These are phyloP conservation scores for Ceratobasidium theobromae DNA, from an alignment of 1,284 basidiomycete genomes.

Conservation along the genomic window DNA sequence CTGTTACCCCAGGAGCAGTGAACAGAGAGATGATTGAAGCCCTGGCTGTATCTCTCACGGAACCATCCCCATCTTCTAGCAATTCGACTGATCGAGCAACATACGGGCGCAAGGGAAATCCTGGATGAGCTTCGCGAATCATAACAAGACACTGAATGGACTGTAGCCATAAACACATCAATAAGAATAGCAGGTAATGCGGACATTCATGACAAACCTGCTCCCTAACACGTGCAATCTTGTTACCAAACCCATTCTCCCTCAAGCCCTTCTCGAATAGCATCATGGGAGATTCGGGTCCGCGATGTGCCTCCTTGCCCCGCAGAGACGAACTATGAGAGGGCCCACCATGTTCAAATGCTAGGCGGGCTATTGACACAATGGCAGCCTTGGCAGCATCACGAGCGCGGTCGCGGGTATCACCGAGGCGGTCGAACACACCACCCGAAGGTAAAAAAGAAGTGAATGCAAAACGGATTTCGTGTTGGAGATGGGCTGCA, in stretches of 20 bases:
- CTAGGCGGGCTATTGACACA: conserved; percentile 67
- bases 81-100: conserved; percentile 77
- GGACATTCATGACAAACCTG: conserved; percentile 55
- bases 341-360: conserved; percentile 57
- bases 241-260: conserved; percentile 73
- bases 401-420: conserved; percentile 69
- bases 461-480: conserved; percentile 63
- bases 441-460: conserved; percentile 73
- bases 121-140: conserved; percentile 63
- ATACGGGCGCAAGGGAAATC: conserved; percentile 83
- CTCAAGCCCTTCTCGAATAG: conserved; percentile 76
- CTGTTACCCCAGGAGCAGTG: conserved; percentile 73
- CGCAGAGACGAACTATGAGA: conserved; percentile 45
- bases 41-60: conserved; percentile 84
- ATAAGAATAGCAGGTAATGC: conserved; percentile 31
- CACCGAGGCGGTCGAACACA: conserved; percentile 79
- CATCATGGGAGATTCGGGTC: conserved; percentile 70
- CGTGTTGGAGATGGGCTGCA: conserved; percentile 44
- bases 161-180: conserved; percentile 14
- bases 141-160: conserved; percentile 48
- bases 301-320: conserved; percentile 62
- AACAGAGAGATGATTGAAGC: conserved; percentile 83
- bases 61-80: conserved; percentile 87
- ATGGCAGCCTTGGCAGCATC: conserved; percentile 75
- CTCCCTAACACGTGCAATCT: conserved; percentile 78